These are phyloP conservation scores for Yamadazyma triangularis DNA, from an alignment of 1,139 yeast species.

Conservation along the genomic window DNA sequence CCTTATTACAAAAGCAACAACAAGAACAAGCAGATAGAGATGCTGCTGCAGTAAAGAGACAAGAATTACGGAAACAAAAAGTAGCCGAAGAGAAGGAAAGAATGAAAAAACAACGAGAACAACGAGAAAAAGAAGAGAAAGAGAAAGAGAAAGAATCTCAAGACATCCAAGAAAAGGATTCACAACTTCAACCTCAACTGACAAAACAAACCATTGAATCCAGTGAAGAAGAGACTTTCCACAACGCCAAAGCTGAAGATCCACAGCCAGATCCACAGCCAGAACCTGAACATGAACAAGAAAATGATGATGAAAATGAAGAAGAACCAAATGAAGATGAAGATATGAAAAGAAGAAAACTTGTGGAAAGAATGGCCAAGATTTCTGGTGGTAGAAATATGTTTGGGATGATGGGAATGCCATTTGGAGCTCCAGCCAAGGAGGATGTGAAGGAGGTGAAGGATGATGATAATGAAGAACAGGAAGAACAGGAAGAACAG, in stretches of 20 bases:
- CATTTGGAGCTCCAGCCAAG: constrained; percentile 24
- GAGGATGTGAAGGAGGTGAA: constrained; percentile 10
- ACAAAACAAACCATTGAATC: too few species aligned
- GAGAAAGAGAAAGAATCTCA: constrained; percentile 10
- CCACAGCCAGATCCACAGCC: background rate
- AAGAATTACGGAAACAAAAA: constrained; percentile 51
- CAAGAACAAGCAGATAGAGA: constrained; percentile 75
- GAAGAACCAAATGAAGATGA: constrained; percentile 57
- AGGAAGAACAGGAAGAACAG: constrained; percentile 2
- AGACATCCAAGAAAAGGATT: constrained; percentile 6
- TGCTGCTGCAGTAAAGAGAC: constrained; percentile 55
- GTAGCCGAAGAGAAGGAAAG: constrained; percentile 32
- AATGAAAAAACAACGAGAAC: constrained; percentile 11
- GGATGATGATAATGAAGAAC: constrained; percentile 9
- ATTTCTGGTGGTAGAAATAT: constrained; percentile 89
- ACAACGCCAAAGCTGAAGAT: constrained; percentile 1
- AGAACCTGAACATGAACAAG: constrained; percentile 2
- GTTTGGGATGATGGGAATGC: constrained; percentile 75
- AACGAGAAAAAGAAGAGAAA: constrained; percentile 7
- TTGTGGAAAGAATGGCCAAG: constrained; percentile 94
- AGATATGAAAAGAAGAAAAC: constrained; percentile 70
- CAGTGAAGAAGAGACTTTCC: constrained; percentile 1
- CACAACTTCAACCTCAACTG: too few species aligned
- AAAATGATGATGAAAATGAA: constrained; percentile 12
- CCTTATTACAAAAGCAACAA: constrained; percentile 76